These are phyloP conservation scores for Tolypocladium album DNA, from an alignment of 2,329 filamentous ascomycete species.

Conservation along the genomic window DNA sequence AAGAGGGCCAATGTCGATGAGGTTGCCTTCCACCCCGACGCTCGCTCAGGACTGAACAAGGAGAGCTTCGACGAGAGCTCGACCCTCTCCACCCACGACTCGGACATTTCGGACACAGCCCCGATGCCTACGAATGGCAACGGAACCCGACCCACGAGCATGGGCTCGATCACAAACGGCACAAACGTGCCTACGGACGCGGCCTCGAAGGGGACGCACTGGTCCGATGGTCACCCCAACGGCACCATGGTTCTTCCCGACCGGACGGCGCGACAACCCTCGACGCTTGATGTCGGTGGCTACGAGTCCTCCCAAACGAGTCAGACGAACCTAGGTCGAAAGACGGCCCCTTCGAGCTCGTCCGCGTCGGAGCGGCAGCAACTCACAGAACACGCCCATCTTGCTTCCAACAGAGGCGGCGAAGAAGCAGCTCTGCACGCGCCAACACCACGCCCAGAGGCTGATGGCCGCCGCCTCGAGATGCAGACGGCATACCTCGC, in stretches of 20 bases:
- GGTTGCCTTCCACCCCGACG: constrained; percentile 21
- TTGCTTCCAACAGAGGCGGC: background rate
- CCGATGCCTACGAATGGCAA: constrained; percentile 32
- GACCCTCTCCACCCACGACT: constrained; percentile 41
- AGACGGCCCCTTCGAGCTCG: background rate
- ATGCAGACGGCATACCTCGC: constrained; percentile 8
- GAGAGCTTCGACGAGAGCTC: constrained; percentile 45
- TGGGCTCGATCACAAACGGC: constrained; percentile 49
- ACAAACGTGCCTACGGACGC: constrained; percentile 26
- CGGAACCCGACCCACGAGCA: constrained; percentile 37
- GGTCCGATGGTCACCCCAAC: constrained; percentile 13
- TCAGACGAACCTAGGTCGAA: background rate
- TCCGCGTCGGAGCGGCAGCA: background rate
- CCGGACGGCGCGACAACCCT: constrained; percentile 14
- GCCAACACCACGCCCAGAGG: background rate
- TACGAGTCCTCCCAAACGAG: background rate
- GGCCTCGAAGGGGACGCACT: constrained; percentile 15
- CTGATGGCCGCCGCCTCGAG: constrained; percentile 9
- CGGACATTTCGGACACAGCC: constrained; percentile 36
- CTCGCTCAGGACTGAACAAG: constrained; percentile 35
- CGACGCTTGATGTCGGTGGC: constrained; percentile 8
- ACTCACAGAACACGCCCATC: background rate
- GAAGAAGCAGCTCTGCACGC: background rate
- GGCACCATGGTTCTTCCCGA: constrained; percentile 16
- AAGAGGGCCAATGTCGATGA: constrained; percentile 25